phyloP scores from a whole-genome alignment of 2,329 filamentous ascomycete species.

The Trichoderma simmonsii region DNA sequence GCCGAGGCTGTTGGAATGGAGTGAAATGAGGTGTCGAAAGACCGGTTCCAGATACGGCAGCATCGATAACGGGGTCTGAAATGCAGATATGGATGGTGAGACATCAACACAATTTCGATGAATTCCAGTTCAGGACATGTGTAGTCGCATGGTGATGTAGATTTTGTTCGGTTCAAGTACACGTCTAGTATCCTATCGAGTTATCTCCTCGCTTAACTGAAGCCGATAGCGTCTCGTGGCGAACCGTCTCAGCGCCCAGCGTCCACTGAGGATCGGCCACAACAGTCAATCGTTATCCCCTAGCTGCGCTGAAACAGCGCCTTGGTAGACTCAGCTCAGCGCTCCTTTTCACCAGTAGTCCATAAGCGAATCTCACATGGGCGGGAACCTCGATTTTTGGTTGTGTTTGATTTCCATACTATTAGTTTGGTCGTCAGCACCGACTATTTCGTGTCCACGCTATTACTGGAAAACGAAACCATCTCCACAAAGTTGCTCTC shows the following conservation, averaged over 20 bases:
- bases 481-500: background rate
- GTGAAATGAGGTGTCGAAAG: background rate
- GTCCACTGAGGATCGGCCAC: background rate
- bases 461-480: background rate
- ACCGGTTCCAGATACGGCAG: background rate
- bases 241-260: background rate
- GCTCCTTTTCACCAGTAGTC: background rate
- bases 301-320: background rate
- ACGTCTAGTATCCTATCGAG: background rate
- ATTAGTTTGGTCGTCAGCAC: background rate
- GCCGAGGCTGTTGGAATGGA: constrained; percentile 11
- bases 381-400: background rate
- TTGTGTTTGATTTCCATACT: background rate
- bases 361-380: background rate
- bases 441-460: background rate
- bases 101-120: background rate
- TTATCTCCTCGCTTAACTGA: background rate
- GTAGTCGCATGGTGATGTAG: background rate
- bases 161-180: background rate
- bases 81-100: background rate
- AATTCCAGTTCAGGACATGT: constrained; percentile 1
- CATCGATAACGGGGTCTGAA: background rate
- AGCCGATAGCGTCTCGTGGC: background rate
- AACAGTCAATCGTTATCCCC: background rate
- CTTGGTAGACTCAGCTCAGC: background rate